Evolutionary conservation across 106 monocot species (phyloP), one percentile per base, ranked within the genome.

Genomic region (Phalaenopsis equestris): DNA sequence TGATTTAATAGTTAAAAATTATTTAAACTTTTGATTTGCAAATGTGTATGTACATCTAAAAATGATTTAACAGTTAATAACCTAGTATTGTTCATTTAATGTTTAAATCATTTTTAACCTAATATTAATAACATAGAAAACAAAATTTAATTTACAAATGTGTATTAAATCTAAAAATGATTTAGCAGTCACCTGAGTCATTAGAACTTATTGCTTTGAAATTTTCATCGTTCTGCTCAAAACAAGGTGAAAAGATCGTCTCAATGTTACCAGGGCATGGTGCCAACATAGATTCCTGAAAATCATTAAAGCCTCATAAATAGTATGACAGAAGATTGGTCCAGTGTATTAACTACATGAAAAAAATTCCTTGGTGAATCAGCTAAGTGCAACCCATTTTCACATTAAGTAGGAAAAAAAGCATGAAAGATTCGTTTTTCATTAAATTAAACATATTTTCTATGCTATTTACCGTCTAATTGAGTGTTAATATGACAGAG

Each of bases 211-310:
- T 56, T 42, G 73, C 14, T 56, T 81, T 85, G 30, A 85, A 78
- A 17, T 83, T 85, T 17, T 70, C 70, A 70, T 70, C 70, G 15
- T 38, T 70, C 70, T 70, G 70, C 39, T 84, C 82, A 41, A 84
- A 67, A 65, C 67, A 84, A 75, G 85, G 82, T 36, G 87, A 87
- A 77, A 89, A 89, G 17, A 89, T 83, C 38, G 82, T 84, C 77
- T 87, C 79, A 36, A 80, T 15, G 55, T 84, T 78, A 24, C 73
- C 56, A 55, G 79, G 36, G 75, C 70, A 80, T 78, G 85, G 24
- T 23, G 73, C 82, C 21, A 82, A 73, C 39, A 75, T 74, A 38
- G 85, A 83, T 61, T 67, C 85, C 91, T 91, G 80, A 56, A 82
- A 64, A 49, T 57, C 45, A 74, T 70, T 41, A 38, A 38, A 19